These are phyloP conservation scores for Phytophthora ohioensis DNA, from an alignment of 352 stramenopile genomes.

Conservation along the genomic window DNA sequence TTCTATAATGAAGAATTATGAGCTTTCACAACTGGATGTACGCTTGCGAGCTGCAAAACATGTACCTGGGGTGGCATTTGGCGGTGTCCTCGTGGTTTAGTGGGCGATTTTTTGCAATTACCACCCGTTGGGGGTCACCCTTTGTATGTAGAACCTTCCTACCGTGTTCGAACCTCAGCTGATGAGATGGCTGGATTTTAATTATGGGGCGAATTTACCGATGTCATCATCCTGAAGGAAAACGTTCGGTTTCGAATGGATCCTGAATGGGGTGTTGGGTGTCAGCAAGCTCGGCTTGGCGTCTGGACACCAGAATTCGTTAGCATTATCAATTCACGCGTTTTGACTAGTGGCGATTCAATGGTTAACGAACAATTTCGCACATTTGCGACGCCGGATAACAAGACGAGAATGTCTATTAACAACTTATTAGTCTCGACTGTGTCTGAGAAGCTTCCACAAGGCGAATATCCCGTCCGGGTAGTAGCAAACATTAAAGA, in stretches of 20 bases:
- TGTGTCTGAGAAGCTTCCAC: background rate
- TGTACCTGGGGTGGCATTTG: background rate
- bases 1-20: too few relatives aligned
- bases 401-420: conserved; percentile 1
- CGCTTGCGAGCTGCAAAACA: background rate
- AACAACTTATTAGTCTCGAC: conserved; percentile 8
- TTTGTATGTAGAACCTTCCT: background rate
- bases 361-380: background rate
- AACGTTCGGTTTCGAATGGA: background rate
- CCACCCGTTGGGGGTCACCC: background rate
- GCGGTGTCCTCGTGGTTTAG: background rate
- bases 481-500: conserved; percentile 7
- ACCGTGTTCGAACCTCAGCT: background rate
- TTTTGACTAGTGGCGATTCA: background rate
- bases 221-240: background rate
- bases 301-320: conserved; percentile 6
- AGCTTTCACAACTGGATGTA: too few relatives aligned
- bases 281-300: background rate
- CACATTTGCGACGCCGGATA: conserved; percentile 9
- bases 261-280: conserved; percentile 14
- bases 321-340: background rate
- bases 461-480: conserved; percentile 4
- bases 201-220: background rate
- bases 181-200: background rate
- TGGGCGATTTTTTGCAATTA: background rate